A percentile compares a stretch with the other conserved stretches of the same genome.
Conservation (phyloP, 345 rosid genomes). For the Cardiospermum halicacabum region DNA sequence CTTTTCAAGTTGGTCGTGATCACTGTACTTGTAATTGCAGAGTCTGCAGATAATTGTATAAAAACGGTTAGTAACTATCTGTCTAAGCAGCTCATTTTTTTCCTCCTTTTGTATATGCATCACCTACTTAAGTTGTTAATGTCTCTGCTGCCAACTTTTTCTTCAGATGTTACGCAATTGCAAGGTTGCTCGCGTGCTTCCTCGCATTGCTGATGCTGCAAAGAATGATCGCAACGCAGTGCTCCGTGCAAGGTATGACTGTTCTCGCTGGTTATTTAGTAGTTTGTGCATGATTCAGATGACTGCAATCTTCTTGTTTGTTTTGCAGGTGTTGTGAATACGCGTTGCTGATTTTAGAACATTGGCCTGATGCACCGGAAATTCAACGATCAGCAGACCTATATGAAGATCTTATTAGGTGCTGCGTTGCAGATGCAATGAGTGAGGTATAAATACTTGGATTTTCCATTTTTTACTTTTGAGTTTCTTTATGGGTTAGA, state of each 20-base stretch:
- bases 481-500: not conserved
- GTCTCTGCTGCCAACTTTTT: slow-evolving; percentile 22
- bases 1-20: slow-evolving; percentile 99
- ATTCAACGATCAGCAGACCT: slow-evolving; percentile 87
- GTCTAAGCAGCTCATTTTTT: not conserved
- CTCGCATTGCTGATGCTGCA: slow-evolving; percentile 85
- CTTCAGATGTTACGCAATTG: slow-evolving; percentile 90
- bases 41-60: slow-evolving; percentile 98
- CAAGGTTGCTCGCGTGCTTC: slow-evolving; percentile 90
- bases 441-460: slow-evolving; percentile 66
- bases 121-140: slow-evolving; percentile 1
- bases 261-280: slow-evolving; percentile 8
- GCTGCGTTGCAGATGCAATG: slow-evolving; percentile 98
- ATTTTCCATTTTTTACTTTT: not conserved
- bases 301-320: slow-evolving; percentile 5
- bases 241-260: slow-evolving; percentile 81
- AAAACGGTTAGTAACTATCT: slow-evolving; percentile 69
- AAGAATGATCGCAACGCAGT: slow-evolving; percentile 87
- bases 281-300: slow-evolving; percentile 14
- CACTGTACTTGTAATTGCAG: slow-evolving; percentile 99
- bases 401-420: slow-evolving; percentile 81
- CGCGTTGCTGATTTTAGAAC: slow-evolving; percentile 84
- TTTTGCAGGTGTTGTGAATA: slow-evolving; percentile 89
- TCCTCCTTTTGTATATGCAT: not conserved
- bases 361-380: slow-evolving; percentile 99